phyloP scores from a whole-genome alignment of 1,284 basidiomycete species.

The Papiliotrema fonsecae region DNA sequence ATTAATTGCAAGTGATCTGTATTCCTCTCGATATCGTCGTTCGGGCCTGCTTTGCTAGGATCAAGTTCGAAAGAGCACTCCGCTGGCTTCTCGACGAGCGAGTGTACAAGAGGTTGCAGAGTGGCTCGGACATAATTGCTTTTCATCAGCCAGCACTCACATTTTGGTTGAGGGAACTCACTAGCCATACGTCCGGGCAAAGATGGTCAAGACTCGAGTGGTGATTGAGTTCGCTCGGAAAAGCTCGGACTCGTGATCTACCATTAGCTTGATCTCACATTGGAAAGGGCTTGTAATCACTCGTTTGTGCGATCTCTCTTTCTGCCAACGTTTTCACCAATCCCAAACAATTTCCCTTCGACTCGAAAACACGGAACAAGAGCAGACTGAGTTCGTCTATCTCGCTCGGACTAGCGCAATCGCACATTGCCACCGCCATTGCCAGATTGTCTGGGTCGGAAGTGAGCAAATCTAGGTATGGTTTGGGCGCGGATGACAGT shows the following conservation, averaged over 20 bases:
- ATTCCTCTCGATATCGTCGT: slow-evolving; percentile 65
- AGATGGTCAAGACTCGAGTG: slow-evolving; percentile 74
- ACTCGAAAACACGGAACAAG: slow-evolving; percentile 81
- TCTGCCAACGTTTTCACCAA: slow-evolving; percentile 80
- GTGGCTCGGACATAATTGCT: slow-evolving; percentile 71
- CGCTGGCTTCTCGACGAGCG: slow-evolving; percentile 65
- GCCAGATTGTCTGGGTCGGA: slow-evolving; percentile 34
- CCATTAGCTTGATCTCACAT: background rate
- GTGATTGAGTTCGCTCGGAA: slow-evolving; percentile 84
- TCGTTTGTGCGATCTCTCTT: slow-evolving; percentile 70
- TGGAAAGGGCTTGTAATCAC: slow-evolving; percentile 47
- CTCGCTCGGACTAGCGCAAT: slow-evolving; percentile 67
- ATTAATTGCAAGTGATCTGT: slow-evolving; percentile 67
- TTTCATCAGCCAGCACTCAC: background rate
- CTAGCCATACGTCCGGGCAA: slow-evolving; percentile 81
- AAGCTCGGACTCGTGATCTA: slow-evolving; percentile 70
- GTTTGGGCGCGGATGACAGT: slow-evolving; percentile 18
- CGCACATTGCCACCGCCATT: slow-evolving; percentile 76
- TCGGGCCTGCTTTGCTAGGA: slow-evolving; percentile 57
- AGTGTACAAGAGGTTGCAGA: slow-evolving; percentile 68
- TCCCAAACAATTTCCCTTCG: slow-evolving; percentile 61
- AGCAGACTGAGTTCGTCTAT: slow-evolving; percentile 74
- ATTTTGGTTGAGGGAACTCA: slow-evolving; percentile 8
- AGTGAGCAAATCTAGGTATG: slow-evolving; percentile 29
- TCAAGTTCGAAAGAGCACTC: slow-evolving; percentile 77